Conservation (phyloP, 73 alveolate species). For the Blepharisma japonicum region DNA sequence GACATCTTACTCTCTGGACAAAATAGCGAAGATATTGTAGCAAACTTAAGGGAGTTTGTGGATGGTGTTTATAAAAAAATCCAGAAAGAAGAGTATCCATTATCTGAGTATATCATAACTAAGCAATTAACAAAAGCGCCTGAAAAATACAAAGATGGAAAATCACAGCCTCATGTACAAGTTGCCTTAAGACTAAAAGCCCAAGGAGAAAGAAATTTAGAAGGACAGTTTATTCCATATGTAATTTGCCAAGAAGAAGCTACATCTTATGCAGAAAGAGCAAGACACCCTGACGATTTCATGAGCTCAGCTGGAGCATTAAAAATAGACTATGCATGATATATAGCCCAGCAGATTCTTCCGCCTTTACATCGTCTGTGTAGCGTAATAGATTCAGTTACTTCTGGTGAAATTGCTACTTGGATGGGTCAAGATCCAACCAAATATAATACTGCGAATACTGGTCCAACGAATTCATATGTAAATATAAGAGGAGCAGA, state of each 20-base stretch:
- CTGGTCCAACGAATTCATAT: too few relatives aligned
- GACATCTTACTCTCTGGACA: conserved; percentile 76
- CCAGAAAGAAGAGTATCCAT: not conserved
- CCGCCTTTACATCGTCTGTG: conserved; percentile 78
- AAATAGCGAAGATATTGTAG: conserved; percentile 80
- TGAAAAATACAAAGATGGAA: conserved; percentile 76
- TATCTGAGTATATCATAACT: not conserved
- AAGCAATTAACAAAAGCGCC: conserved; percentile 74
- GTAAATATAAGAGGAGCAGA: too few relatives aligned
- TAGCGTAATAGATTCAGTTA: conserved; percentile 76
- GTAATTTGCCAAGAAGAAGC: conserved; percentile 72
- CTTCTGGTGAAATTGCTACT: conserved; percentile 64
- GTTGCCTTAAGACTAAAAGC: conserved; percentile 84
- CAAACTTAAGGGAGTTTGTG: conserved; percentile 66
- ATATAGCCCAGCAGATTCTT: conserved; percentile 75
- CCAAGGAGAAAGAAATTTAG: conserved; percentile 69
- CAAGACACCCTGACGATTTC: conserved; percentile 80
- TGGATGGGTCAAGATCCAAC: conserved; percentile 66
- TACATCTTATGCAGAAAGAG: conserved; percentile 66
- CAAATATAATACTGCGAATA: conserved; percentile 40
- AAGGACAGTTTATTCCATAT: conserved; percentile 79
- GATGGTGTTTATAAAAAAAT: conserved; percentile 64
- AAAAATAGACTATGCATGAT: conserved; percentile 70
- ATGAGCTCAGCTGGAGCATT: conserved; percentile 32
- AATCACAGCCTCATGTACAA: conserved; percentile 86